Evolutionary conservation across 2,329 filamentous ascomycete species (phyloP).

Genomic region (Alternaria hordeiaustralica): DNA sequence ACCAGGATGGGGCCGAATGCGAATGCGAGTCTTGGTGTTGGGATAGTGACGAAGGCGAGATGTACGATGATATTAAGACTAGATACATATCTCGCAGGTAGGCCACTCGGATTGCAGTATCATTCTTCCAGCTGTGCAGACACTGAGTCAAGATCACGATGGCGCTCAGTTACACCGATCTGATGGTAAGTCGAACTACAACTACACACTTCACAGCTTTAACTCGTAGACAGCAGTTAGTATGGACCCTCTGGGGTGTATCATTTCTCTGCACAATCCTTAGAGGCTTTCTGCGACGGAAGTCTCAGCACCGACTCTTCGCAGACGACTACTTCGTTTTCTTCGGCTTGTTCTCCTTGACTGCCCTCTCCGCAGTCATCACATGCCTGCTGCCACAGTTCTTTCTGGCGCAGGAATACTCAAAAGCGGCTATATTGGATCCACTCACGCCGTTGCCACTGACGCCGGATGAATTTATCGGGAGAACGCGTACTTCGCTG

Average conservation of each 20-base stretch:
- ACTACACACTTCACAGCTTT: too few relatives aligned
- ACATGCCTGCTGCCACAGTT: constrained; percentile 7
- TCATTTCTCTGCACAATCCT: neutral
- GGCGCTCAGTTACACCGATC: neutral
- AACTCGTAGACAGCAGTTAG: neutral
- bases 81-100: neutral
- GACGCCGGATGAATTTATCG: neutral
- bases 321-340: neutral
- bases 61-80: too few relatives aligned
- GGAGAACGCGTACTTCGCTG: neutral
- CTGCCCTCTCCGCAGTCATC: neutral
- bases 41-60: too few relatives aligned
- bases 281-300: neutral
- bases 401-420: constrained; percentile 1
- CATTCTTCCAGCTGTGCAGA: neutral
- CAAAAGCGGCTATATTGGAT: neutral
- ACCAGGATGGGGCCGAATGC: too few relatives aligned
- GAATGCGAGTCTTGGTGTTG: too few relatives aligned
- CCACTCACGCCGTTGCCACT: neutral
- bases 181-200: neutral
- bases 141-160: neutral
- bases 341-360: neutral
- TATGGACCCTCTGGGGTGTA: neutral
- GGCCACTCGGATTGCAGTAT: neutral
- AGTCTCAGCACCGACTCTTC: neutral